Percentiles rank a stretch among this genome's conserved stretches.
Evolutionary conservation across 1,139 yeast genomes (phyloP).

Genomic region (Geotrichum siamense): DNA sequence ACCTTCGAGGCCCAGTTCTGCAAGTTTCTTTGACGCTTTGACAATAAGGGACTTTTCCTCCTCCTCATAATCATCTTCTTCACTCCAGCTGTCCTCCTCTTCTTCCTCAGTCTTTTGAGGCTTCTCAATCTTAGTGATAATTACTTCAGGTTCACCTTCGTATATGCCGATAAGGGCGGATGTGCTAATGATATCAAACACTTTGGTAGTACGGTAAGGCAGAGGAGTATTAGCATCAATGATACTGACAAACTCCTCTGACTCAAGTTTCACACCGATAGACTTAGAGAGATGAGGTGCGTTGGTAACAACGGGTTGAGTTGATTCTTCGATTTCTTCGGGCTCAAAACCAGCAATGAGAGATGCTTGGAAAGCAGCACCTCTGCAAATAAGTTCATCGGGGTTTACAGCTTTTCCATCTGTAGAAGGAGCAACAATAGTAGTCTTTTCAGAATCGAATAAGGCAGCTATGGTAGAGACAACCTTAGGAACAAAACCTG

Average conservation of each 20-base stretch:
- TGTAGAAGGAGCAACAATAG: slow-evolving; percentile 66
- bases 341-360: slow-evolving; percentile 76
- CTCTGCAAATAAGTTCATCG: slow-evolving; percentile 83
- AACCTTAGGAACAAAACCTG: slow-evolving; percentile 86
- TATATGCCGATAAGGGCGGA: slow-evolving; percentile 63
- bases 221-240: slow-evolving; percentile 81
- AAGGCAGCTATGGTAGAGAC: slow-evolving; percentile 63
- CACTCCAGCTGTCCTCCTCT: slow-evolving; percentile 51
- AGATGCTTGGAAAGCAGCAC: slow-evolving; percentile 96
- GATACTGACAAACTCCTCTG: slow-evolving; percentile 50
- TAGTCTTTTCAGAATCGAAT: slow-evolving; percentile 72
- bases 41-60: slow-evolving; percentile 64
- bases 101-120: slow-evolving; percentile 42
- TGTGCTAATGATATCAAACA: slow-evolving; percentile 49
- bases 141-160: slow-evolving; percentile 78
- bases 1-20: slow-evolving; percentile 69
- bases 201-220: slow-evolving; percentile 77
- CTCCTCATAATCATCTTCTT: slow-evolving; percentile 70
- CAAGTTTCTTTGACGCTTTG: slow-evolving; percentile 68
- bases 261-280: slow-evolving; percentile 76
- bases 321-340: slow-evolving; percentile 77
- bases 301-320: slow-evolving; percentile 78
- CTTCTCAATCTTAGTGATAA: slow-evolving; percentile 70
- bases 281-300: slow-evolving; percentile 83
- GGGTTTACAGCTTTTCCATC: slow-evolving; percentile 80